phyloP scores from a whole-genome alignment of 345 rosid genomes.

The Salix exigua region DNA sequence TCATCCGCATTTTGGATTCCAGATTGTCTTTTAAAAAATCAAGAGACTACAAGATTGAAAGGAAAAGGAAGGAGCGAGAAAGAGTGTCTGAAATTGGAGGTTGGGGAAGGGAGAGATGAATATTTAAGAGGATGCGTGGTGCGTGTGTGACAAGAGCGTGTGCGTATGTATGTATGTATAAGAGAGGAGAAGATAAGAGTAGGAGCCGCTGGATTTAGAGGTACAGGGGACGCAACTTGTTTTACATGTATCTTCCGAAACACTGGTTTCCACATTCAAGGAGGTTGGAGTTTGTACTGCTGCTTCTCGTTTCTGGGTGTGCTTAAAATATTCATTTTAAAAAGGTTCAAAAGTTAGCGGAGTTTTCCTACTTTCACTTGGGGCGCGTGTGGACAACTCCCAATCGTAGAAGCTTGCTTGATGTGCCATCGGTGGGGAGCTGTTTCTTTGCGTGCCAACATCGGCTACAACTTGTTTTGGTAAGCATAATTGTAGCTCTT shows the following conservation, averaged over 20 bases:
- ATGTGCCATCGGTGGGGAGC: background rate
- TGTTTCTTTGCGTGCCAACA: background rate
- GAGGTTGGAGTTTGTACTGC: slow-evolving; percentile 12
- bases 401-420: background rate
- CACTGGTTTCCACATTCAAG: slow-evolving; percentile 43
- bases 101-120: background rate
- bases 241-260: slow-evolving; percentile 21
- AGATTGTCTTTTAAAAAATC: background rate
- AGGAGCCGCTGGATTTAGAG: slow-evolving; percentile 39
- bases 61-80: background rate
- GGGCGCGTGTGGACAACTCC: slow-evolving; percentile 7
- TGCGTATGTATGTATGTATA: too few relatives aligned
- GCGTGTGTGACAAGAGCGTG: background rate
- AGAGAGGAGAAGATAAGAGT: background rate
- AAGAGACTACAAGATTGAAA: background rate
- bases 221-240: slow-evolving; percentile 32
- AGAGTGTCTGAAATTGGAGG: background rate
- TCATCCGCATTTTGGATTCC: slow-evolving; percentile 45
- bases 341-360: background rate
- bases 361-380: background rate
- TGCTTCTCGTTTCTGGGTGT: background rate
- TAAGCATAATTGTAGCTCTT: background rate
- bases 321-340: background rate
- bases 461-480: background rate
- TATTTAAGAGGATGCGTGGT: background rate